phyloP scores from a whole-genome alignment of 2,329 filamentous ascomycete species.

The Bipolaris sorokiniana region DNA sequence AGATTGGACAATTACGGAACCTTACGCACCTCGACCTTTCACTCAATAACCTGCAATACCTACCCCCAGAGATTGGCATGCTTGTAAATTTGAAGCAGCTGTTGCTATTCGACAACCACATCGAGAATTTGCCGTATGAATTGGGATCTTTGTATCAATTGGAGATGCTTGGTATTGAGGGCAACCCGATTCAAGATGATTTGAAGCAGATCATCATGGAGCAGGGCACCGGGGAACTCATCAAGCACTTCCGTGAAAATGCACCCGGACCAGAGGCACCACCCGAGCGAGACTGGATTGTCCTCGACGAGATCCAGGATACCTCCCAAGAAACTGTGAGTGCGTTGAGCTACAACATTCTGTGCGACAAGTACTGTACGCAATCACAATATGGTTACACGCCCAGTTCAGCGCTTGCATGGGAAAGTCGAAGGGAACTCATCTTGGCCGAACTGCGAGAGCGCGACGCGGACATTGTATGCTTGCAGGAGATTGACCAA shows the following conservation, averaged over 20 bases:
- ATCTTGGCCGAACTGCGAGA: slow-evolving; percentile 83
- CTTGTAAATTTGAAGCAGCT: slow-evolving; percentile 88
- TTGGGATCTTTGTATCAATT: slow-evolving; percentile 87
- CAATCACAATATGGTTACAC: slow-evolving; percentile 87
- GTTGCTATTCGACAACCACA: slow-evolving; percentile 87
- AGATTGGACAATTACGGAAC: slow-evolving; percentile 81
- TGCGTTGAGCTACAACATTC: slow-evolving; percentile 91
- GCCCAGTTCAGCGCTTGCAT: slow-evolving; percentile 77
- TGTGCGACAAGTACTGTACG: slow-evolving; percentile 93
- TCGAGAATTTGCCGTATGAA: slow-evolving; percentile 81
- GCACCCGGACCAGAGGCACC: slow-evolving; percentile 82
- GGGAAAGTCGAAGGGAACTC: slow-evolving; percentile 83
- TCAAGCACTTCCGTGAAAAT: slow-evolving; percentile 81
- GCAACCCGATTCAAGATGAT: slow-evolving; percentile 80
- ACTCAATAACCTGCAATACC: slow-evolving; percentile 78
- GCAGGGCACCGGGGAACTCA: slow-evolving; percentile 82
- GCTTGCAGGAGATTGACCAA: slow-evolving; percentile 90
- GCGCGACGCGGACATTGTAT: slow-evolving; percentile 85
- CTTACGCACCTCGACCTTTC: slow-evolving; percentile 86
- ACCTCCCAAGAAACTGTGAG: slow-evolving; percentile 70
- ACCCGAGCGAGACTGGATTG: slow-evolving; percentile 74
- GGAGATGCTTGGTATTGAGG: slow-evolving; percentile 88
- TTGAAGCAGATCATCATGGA: slow-evolving; percentile 84
- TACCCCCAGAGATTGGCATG: slow-evolving; percentile 95
- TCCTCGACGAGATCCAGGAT: slow-evolving; percentile 67